A percentile compares a stretch with the other conserved stretches of the same genome.
phyloP scores from a whole-genome alignment of 2,329 filamentous ascomycete species.

The Myriosclerotinia duriaeana region DNA sequence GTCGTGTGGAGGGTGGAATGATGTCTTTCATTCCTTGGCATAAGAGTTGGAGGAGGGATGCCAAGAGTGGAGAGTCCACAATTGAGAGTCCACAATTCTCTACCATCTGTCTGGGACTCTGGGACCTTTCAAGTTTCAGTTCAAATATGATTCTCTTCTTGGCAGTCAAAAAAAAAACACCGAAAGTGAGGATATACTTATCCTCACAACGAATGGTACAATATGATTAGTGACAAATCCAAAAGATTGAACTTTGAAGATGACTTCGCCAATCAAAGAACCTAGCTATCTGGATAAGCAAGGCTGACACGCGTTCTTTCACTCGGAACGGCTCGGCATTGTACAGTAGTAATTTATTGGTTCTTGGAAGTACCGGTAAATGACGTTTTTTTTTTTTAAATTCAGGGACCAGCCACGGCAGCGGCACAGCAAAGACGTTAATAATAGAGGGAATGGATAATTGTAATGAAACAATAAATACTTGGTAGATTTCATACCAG shows the following conservation, averaged over 20 bases:
- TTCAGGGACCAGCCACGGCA: background rate
- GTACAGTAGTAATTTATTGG: too few species aligned
- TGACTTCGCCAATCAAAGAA: background rate
- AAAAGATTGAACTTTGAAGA: background rate
- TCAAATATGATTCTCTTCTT: background rate
- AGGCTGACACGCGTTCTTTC: too few species aligned
- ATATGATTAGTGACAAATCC: too few species aligned
- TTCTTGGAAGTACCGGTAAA: background rate
- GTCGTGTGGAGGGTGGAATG: background rate
- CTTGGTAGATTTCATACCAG: background rate
- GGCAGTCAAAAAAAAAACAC: background rate
- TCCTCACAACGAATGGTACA: too few species aligned
- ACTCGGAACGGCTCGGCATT: conserved; percentile 4
- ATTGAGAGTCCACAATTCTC: too few species aligned
- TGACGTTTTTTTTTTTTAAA: background rate
- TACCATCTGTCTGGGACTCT: too few species aligned
- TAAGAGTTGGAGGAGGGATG: background rate
- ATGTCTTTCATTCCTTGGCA: background rate
- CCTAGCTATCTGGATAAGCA: too few species aligned
- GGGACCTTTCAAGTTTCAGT: too few species aligned
- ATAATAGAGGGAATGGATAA: background rate
- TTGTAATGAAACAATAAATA: conserved; percentile 1
- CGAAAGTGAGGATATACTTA: conserved; percentile 3
- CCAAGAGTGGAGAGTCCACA: background rate
- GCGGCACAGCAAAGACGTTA: background rate